phyloP scores from a whole-genome alignment of 257 asterid genomes.

The Striga asiatica region DNA sequence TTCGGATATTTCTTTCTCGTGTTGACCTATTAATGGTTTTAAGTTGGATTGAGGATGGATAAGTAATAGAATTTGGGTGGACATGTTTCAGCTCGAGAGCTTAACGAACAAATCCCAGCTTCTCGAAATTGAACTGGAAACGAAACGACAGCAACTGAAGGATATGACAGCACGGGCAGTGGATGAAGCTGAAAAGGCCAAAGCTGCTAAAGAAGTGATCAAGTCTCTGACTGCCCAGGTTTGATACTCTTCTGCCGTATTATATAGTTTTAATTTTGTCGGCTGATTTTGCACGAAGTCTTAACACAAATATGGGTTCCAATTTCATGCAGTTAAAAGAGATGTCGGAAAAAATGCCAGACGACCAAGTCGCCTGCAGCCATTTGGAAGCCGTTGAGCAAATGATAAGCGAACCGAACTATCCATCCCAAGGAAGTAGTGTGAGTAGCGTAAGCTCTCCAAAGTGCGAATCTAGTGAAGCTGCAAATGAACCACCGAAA shows the following conservation, averaged over 20 bases:
- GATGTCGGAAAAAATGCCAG: constrained; percentile 39
- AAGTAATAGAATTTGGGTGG: not conserved
- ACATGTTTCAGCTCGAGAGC: constrained; percentile 48
- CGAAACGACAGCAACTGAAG: constrained; percentile 47
- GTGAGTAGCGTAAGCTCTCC: constrained; percentile 26
- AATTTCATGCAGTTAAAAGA: constrained; percentile 51
- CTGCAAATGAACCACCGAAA: constrained; percentile 19
- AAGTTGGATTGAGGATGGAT: not conserved
- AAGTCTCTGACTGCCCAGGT: constrained; percentile 73
- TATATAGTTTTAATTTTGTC: not conserved
- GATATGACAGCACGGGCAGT: constrained; percentile 48
- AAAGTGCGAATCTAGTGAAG: constrained; percentile 32
- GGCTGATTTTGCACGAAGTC: not conserved
- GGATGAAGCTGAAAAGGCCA: constrained; percentile 56
- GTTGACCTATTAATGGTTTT: too few species aligned
- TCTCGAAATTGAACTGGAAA: constrained; percentile 66
- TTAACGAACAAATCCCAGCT: constrained; percentile 48
- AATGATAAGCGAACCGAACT: constrained; percentile 12
- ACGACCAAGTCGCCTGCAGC: constrained; percentile 22
- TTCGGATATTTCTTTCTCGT: too few species aligned
- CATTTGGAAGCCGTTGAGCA: constrained; percentile 23
- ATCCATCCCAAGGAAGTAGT: constrained; percentile 32
- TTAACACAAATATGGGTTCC: constrained; percentile 4
- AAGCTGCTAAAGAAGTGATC: constrained; percentile 74
- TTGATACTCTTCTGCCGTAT: not conserved